These are phyloP conservation scores for Mortierella hygrophila DNA, from an alignment of 192 early-diverging fungal species.

Conservation along the genomic window DNA sequence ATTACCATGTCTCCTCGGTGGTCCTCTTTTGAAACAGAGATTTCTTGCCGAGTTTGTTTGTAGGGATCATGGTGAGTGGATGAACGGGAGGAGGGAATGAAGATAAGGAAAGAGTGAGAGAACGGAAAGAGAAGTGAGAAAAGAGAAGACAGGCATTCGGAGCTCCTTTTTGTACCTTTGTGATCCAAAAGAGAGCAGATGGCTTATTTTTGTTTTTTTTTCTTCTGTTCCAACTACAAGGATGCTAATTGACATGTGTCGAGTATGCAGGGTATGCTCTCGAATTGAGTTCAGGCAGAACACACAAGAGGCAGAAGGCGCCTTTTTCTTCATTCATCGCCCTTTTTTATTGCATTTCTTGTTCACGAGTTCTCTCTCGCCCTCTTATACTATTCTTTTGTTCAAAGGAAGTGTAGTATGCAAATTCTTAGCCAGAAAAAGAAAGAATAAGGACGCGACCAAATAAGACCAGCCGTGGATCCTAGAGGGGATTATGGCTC, in stretches of 20 bases:
- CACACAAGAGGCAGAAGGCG: too few species aligned
- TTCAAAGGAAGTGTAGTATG: not conserved
- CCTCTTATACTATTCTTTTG: not conserved
- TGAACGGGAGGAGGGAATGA: not conserved
- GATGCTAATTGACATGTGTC: not conserved
- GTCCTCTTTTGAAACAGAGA: not conserved
- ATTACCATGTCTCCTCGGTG: slow-evolving; percentile 18
- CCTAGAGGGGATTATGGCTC: not conserved
- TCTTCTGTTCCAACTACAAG: not conserved
- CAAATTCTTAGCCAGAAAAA: not conserved
- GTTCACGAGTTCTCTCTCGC: not conserved
- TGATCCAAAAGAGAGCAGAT: not conserved
- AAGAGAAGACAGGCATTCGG: not conserved
- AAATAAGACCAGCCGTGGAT: too few species aligned
- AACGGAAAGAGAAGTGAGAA: not conserved
- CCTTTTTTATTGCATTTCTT: not conserved
- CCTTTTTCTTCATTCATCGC: not conserved
- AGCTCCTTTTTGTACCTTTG: not conserved
- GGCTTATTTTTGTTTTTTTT: not conserved
- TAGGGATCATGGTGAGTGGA: not conserved
- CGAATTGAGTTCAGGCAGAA: not conserved
- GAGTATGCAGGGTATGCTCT: not conserved
- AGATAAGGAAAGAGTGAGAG: not conserved
- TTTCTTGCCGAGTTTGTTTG: not conserved
- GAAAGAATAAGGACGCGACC: too few species aligned